phyloP scores from a whole-genome alignment of 805 yeast genomes.

The Candida mattraensis region DNA sequence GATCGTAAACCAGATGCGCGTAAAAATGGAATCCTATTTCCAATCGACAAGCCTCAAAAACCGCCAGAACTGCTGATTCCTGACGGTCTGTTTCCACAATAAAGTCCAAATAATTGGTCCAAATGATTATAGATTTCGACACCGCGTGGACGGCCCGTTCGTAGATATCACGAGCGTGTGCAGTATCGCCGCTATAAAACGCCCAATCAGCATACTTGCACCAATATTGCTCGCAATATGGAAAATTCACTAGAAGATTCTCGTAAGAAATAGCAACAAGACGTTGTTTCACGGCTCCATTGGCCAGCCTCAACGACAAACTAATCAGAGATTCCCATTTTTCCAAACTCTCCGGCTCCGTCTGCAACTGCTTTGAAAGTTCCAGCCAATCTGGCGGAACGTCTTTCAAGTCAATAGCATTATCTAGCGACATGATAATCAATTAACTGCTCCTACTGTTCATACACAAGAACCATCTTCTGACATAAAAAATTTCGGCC shows the following conservation, averaged over 20 bases:
- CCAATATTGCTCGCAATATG: conserved; percentile 57
- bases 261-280: conserved; percentile 41
- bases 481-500: no score
- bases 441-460: no score
- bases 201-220: conserved; percentile 51
- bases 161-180: conserved; percentile 38
- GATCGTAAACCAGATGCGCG: conserved; percentile 49
- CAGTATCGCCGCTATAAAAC: conserved; percentile 44
- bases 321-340: conserved; percentile 6
- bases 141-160: conserved; percentile 38
- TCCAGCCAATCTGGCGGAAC: conserved; percentile 14
- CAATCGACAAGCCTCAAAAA: conserved; percentile 48
- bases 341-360: conserved; percentile 7
- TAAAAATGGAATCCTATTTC: conserved; percentile 54
- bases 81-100: conserved; percentile 31
- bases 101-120: conserved; percentile 51
- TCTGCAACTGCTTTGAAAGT: conserved; percentile 8
- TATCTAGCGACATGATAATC: no score
- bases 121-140: conserved; percentile 47
- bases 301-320: conserved; percentile 1
- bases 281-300: conserved; percentile 25
- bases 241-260: conserved; percentile 46
- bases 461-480: no score
- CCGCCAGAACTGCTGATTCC: conserved; percentile 32
- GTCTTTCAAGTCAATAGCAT: conserved; percentile 8